Base-by-base conservation (phyloP, 139 green algal species). In the Micractinium conductrix region DNA sequence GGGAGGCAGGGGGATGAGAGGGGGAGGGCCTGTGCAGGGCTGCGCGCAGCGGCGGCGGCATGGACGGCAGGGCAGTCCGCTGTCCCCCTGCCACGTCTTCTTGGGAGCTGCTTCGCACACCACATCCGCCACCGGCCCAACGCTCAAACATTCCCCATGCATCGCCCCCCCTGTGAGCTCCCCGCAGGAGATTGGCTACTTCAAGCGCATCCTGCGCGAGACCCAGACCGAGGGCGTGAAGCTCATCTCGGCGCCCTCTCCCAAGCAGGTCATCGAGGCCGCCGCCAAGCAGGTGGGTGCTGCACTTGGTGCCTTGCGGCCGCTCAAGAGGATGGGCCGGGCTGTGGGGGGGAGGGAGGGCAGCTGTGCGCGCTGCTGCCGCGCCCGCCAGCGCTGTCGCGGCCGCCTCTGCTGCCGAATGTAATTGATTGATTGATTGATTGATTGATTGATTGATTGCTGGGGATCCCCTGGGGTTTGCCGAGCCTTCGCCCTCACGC, bases 201-300 rank as follows among this genome's bases (percentile, higher is more conserved):
- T 98, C 44, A 92, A 92, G 21, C 76, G 87, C 58, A 95, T 98
- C 62, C 75, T 97, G 76, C 78, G 86, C n/a, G 89, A 92, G 50
- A 92, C 89, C 22, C 72, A 90, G 78, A 85, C 88, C 7, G 81
- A 73, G 12, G 88, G 91, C 17, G 82, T 95, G 38, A 81, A 89
- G 81, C 80, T 92, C 55, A 84, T 95, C 33, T 30, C 63, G 6
- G 43, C 90, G 5, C 94, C 94, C 10, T 75, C 60, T 1, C 88
- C 92, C 9, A 55, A 81, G 21, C 84, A 94, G 74, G 91, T 98
- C 37, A 91, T 97, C 75, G 76, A 87, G 9, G 89, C 93, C 0
- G 91, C 89, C 24, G 88, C 89, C 37, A 91, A 88, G 74, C 82
- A 89, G 80, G 87, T 92, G 7, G 71, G 14, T 42, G 43, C 63